Conservation (phyloP, 2,329 filamentous ascomycete genomes). For the Trichoderma sp. region DNA sequence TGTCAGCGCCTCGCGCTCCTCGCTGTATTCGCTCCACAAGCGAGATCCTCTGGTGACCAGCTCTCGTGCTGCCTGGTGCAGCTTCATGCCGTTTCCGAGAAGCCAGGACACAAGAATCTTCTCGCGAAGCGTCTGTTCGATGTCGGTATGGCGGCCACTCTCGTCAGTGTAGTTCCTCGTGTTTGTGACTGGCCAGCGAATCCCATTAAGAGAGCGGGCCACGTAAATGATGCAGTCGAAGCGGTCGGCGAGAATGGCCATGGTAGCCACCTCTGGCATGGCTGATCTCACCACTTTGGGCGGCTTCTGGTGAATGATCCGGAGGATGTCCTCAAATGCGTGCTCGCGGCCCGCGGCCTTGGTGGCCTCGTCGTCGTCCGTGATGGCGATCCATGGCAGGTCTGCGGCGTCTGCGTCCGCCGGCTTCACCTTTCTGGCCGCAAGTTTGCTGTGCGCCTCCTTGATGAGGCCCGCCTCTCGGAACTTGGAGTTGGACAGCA, state of each 20-base stretch:
- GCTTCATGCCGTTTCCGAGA: conserved; percentile 58
- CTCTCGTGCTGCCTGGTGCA: conserved; percentile 61
- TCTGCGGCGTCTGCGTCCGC: conserved; percentile 46
- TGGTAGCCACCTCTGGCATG: conserved; percentile 61
- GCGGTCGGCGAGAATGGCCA: conserved; percentile 69
- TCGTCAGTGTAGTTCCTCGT: conserved; percentile 37
- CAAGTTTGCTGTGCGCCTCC: conserved; percentile 49
- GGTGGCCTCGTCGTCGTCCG: conserved; percentile 67
- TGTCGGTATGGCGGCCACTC: conserved; percentile 39
- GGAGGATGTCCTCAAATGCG: conserved; percentile 64
- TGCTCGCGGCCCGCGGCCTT: conserved; percentile 56
- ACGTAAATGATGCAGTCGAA: conserved; percentile 63
- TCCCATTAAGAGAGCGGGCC: conserved; percentile 49
- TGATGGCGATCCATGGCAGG: conserved; percentile 62
- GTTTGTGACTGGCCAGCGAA: conserved; percentile 52
- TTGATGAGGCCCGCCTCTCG: conserved; percentile 57
- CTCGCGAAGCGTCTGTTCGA: conserved; percentile 65
- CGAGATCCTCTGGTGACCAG: conserved; percentile 63
- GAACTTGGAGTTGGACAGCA: conserved; percentile 62
- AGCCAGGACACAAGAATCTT: conserved; percentile 66
- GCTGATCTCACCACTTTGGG: conserved; percentile 42
- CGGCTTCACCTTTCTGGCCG: conserved; percentile 45
- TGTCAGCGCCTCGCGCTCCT: conserved; percentile 28
- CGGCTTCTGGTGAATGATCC: conserved; percentile 58
- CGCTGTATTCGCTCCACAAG: conserved; percentile 49